Percentiles rank a stretch among this genome's conserved stretches.
Evolutionary conservation across 176 grass and related monocot genomes (phyloP).

Genomic region (Miscanthus lutarioriparius): DNA sequence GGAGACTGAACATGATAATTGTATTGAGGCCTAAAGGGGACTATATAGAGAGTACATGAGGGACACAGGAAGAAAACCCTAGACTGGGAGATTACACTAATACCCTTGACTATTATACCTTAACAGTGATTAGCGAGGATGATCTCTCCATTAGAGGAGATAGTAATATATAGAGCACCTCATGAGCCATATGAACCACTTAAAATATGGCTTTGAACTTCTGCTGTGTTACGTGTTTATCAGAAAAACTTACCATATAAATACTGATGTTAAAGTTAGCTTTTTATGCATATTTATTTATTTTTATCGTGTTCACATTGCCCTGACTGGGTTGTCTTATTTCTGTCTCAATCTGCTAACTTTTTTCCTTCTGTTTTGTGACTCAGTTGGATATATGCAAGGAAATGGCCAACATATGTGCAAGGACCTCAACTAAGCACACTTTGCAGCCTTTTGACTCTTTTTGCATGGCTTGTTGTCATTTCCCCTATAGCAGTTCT

Average conservation of each 20-base stretch:
- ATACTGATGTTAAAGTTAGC: neutral
- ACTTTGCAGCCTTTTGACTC: slow-evolving; percentile 64
- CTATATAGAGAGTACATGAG: too few relatives aligned
- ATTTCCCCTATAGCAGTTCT: slow-evolving; percentile 75
- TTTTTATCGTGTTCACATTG: slow-evolving; percentile 15
- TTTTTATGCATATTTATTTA: slow-evolving; percentile 17
- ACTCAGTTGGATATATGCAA: slow-evolving; percentile 99
- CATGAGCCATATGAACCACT: neutral
- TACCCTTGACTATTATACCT: too few relatives aligned
- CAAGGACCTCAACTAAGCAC: slow-evolving; percentile 82
- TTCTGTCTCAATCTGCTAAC: slow-evolving; percentile 29
- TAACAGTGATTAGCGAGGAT: neutral
- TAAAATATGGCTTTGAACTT: slow-evolving; percentile 11
- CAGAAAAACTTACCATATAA: neutral
- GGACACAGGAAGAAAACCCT: too few relatives aligned
- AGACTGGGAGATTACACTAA: too few relatives aligned
- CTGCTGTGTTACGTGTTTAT: neutral
- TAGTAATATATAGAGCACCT: neutral
- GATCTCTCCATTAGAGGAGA: neutral
- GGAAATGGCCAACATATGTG: slow-evolving; percentile 92
- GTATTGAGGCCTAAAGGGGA: too few relatives aligned
- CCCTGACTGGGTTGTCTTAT: neutral
- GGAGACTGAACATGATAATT: too few relatives aligned
- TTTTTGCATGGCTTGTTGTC: slow-evolving; percentile 80
- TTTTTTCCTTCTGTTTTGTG: slow-evolving; percentile 38